These are phyloP conservation scores for Neoarthrinium moseri DNA, from an alignment of 2,329 filamentous ascomycete species.

Conservation along the genomic window DNA sequence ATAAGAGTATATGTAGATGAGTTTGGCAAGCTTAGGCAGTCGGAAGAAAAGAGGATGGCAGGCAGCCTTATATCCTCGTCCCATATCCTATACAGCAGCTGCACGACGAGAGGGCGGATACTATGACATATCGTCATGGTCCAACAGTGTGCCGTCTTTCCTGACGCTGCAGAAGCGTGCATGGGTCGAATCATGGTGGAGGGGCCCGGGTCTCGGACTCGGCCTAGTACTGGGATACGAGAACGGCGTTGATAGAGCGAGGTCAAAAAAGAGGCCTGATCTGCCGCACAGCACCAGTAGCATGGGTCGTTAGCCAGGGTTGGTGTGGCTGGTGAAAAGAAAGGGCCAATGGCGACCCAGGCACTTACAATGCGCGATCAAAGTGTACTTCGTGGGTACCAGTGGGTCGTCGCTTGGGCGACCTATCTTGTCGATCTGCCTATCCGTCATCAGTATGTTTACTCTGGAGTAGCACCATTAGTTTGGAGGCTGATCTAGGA, in stretches of 20 bases:
- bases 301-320: not conserved
- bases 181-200: slow-evolving; percentile 10
- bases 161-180: slow-evolving; percentile 9
- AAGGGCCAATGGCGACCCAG: not conserved
- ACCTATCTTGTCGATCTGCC: not conserved
- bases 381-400: not conserved
- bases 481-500: not conserved
- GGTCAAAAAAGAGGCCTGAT: slow-evolving; percentile 1
- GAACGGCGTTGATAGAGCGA: slow-evolving; percentile 6
- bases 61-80: slow-evolving; percentile 20
- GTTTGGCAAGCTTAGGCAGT: slow-evolving; percentile 14
- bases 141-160: slow-evolving; percentile 12
- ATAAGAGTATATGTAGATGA: not conserved
- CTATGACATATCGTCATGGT: slow-evolving; percentile 17
- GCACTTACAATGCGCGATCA: not conserved
- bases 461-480: no score
- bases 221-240: slow-evolving; percentile 15
- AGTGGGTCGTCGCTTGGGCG: slow-evolving; percentile 1
- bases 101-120: slow-evolving; percentile 14
- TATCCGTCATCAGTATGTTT: not conserved
- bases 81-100: slow-evolving; percentile 10
- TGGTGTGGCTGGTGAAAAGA: not conserved
- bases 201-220: slow-evolving; percentile 8
- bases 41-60: slow-evolving; percentile 12
- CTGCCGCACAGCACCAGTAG: not conserved